phyloP scores from a whole-genome alignment of 2,329 filamentous ascomycete species.

The Aspergillus puulaauensis region DNA sequence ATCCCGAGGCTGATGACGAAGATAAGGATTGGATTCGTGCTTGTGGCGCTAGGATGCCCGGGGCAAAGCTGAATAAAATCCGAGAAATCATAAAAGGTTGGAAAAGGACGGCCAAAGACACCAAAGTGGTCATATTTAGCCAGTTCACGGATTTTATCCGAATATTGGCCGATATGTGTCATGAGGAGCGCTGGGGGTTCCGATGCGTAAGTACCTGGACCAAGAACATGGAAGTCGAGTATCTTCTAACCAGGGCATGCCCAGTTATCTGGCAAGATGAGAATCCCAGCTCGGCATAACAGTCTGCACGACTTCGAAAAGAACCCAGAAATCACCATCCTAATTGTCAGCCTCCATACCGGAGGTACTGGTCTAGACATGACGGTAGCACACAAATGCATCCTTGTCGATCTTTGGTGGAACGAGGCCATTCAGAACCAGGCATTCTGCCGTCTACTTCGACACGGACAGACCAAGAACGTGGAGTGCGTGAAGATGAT shows the following conservation, averaged over 20 bases:
- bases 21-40: constrained; percentile 29
- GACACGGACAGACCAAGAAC: constrained; percentile 63
- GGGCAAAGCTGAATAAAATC: constrained; percentile 41
- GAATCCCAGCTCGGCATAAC: constrained; percentile 43
- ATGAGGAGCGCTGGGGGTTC: constrained; percentile 49
- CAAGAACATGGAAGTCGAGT: not conserved
- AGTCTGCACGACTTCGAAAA: constrained; percentile 49
- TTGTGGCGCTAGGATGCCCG: constrained; percentile 29
- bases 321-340: constrained; percentile 41
- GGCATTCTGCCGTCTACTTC: constrained; percentile 60
- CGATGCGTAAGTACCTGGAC: constrained; percentile 9
- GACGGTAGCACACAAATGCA: constrained; percentile 59
- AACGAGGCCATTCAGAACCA: constrained; percentile 61
- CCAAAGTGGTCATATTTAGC: constrained; percentile 62
- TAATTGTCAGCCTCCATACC: constrained; percentile 58
- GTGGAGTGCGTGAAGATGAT: constrained; percentile 61
- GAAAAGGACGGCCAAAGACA: constrained; percentile 43
- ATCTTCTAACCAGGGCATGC: not conserved
- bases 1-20: constrained; percentile 18
- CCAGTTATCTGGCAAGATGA: constrained; percentile 52
- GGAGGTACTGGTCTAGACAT: constrained; percentile 62
- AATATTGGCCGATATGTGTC: constrained; percentile 53
- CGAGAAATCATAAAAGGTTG: constrained; percentile 39
- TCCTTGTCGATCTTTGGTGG: constrained; percentile 61
- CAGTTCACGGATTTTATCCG: constrained; percentile 57